A percentile compares a stretch with the other conserved stretches of the same genome.
phyloP scores from a whole-genome alignment of 2,329 filamentous ascomycete genomes.

The Diaporthe sp. region DNA sequence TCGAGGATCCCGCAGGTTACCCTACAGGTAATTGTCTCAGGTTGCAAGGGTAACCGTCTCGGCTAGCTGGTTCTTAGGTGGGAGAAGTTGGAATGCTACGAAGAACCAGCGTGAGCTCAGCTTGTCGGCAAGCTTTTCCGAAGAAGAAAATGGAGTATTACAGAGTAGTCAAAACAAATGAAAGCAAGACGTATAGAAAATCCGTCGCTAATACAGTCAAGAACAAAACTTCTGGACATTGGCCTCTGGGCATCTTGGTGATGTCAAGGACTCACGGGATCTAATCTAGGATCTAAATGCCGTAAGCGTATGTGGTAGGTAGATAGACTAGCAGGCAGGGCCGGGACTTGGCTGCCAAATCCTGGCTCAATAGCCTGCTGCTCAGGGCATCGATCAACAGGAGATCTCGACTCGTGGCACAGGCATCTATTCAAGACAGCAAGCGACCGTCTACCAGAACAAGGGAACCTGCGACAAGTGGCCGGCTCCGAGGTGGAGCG shows the following conservation, averaged over 20 bases:
- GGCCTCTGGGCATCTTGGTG: background rate
- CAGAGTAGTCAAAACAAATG: background rate
- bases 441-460: background rate
- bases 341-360: background rate
- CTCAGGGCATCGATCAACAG: background rate
- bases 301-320: background rate
- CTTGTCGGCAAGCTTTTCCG: background rate
- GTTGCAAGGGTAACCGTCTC: too few relatives aligned
- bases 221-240: too few relatives aligned
- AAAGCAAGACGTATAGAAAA: background rate
- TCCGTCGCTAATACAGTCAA: background rate
- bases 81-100: background rate
- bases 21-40: background rate
- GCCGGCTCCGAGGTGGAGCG: constrained; percentile 31
- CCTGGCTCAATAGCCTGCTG: background rate
- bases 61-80: background rate
- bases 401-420: background rate
- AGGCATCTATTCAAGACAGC: background rate
- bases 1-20: background rate
- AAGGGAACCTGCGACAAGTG: constrained; percentile 7
- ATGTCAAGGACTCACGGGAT: constrained; percentile 31
- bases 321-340: background rate
- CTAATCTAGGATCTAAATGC: background rate
- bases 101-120: background rate
- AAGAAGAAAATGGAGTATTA: background rate